Base-by-base conservation (phyloP, 2,329 filamentous ascomycete genomes). In the Dothiorella sarmentorum region DNA sequence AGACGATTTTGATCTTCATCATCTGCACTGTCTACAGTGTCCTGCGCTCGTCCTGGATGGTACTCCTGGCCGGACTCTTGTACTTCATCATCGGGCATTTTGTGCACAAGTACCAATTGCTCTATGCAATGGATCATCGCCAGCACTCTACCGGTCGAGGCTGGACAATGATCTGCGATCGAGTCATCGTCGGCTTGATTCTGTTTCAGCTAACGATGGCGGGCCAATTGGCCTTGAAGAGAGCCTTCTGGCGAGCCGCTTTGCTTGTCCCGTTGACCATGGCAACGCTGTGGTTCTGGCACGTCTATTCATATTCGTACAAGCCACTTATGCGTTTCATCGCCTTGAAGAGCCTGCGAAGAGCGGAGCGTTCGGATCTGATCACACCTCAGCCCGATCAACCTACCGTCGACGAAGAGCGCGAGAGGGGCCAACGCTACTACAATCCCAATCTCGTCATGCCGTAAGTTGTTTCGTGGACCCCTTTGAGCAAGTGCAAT, bases 81-180 rank as follows among this genome's bases (percentile, higher is more conserved):
- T 99, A 95, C 73, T 96, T 95, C 66, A 69, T 84, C 18, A 82
- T 96, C 13, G 91, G 91, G 18, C 89, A 90, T 71, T 93, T 93
- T 69, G 89, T 90, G 29, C 95, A 96, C 82, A 97, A 97, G 72
- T 99, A 99, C 75, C 95, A 99, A 77, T 80, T 99, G 4, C 81
- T 99, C 4, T 99, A 99, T 72, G 91, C 94, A 29, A 99, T 99
- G 94, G 92, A 97, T 67, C 93, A 97, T 71, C 89, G 91, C 15
- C 91, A 95, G 68, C 91, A 96, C 70, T 91, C 91, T 15, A 97
- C 93, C 0, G 95, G 95, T 18, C 86, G 88, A 61, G 91, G 92
- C 4, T 99, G 94, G 94, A 88, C 89, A 49, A 96, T 99, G 82
- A 96, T 99, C 62, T 96, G 91, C 75, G 91, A 94, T 69, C 89